Evolutionary conservation across 441 rosid genomes (phyloP).

Genomic region (Corymbia citriodora): DNA sequence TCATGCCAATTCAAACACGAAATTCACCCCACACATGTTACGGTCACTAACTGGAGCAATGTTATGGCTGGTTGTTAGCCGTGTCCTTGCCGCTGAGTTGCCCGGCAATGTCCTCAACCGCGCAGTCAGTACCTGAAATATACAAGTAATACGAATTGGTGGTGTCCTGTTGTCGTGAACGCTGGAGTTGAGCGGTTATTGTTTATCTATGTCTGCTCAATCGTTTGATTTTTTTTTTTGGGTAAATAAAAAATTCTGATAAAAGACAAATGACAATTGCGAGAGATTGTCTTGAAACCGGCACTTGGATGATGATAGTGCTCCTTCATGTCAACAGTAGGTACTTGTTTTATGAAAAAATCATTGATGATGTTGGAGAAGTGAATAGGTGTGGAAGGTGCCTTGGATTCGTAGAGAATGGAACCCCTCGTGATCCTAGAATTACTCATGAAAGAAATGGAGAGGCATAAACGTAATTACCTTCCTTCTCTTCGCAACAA

Average conservation of each 20-base stretch:
- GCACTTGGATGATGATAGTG: neutral
- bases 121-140: too few relatives aligned
- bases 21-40: too few relatives aligned
- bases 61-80: too few relatives aligned
- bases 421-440: neutral
- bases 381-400: neutral
- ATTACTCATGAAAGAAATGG: neutral
- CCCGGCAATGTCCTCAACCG: too few relatives aligned
- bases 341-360: neutral
- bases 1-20: too few relatives aligned
- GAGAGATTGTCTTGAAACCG: too few relatives aligned
- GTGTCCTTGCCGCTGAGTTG: too few relatives aligned
- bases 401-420: neutral
- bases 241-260: too few relatives aligned
- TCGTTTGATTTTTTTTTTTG: neutral
- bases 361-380: neutral
- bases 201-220: neutral
- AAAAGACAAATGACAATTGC: neutral
- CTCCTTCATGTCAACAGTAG: neutral
- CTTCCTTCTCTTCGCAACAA: conserved; percentile 64
- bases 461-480: conserved; percentile 16
- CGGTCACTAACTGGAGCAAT: too few relatives aligned
- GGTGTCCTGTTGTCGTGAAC: neutral
- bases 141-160: too few relatives aligned
- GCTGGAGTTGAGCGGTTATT: neutral